Evolutionary conservation across 345 rosid genomes (phyloP).

Genomic region (Moricandia moricandioides): DNA sequence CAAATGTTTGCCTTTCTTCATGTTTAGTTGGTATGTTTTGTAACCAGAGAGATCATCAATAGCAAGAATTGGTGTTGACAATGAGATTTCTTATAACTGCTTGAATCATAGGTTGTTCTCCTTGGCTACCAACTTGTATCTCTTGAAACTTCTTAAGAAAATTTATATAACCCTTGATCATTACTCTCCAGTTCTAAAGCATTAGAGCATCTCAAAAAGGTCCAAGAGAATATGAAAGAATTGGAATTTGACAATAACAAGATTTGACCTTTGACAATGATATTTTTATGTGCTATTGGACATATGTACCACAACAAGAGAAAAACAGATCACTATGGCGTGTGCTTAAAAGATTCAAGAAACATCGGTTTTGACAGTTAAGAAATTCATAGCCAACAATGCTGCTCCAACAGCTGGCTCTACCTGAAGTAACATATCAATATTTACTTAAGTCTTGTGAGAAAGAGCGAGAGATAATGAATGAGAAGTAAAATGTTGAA

Average conservation of each 20-base stretch:
- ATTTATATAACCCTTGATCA: too few relatives aligned
- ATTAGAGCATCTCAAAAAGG: neutral
- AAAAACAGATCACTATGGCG: conserved; percentile 19
- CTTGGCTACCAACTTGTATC: neutral
- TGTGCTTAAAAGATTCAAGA: conserved; percentile 7
- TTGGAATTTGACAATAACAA: neutral
- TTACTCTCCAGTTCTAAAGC: neutral
- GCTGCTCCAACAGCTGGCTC: conserved; percentile 70
- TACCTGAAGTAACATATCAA: conserved; percentile 39
- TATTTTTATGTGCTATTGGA: conserved; percentile 15
- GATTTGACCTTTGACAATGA: conserved; percentile 2
- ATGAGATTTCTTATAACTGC: neutral
- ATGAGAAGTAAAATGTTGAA: conserved; percentile 18
- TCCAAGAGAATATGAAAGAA: too few relatives aligned
- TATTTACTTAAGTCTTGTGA: neutral
- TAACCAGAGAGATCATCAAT: conserved; percentile 6
- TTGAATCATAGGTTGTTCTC: neutral
- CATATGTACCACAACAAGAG: conserved; percentile 11
- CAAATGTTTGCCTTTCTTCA: neutral
- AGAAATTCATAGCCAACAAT: conserved; percentile 48
- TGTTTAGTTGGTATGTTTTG: conserved; percentile 20
- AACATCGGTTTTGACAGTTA: neutral
- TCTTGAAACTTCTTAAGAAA: neutral
- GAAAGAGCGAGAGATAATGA: neutral
- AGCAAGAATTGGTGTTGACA: neutral